Evolutionary conservation across 1,139 yeast genomes (phyloP).

Genomic region (Suhomyces bribrorum): DNA sequence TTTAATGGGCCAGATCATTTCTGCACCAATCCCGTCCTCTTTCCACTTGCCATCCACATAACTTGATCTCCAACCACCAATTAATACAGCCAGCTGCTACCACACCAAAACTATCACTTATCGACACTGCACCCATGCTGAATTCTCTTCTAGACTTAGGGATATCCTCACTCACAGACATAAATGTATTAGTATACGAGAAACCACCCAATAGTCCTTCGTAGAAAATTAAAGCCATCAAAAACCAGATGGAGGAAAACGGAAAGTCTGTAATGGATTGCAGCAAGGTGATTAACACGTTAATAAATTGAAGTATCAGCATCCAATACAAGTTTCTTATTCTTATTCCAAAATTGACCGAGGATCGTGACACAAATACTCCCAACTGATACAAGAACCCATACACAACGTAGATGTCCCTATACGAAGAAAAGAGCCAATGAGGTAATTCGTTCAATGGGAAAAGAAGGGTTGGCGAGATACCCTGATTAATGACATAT

Average conservation of each 20-base stretch:
- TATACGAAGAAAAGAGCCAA: conserved; percentile 57
- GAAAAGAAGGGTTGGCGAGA: conserved; percentile 82
- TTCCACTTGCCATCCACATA: conserved; percentile 64
- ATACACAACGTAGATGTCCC: conserved; percentile 91
- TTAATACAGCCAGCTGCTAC: conserved; percentile 79
- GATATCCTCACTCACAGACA: conserved; percentile 69
- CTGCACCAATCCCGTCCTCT: conserved; percentile 68
- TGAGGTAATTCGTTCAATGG: conserved; percentile 67
- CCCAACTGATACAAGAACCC: conserved; percentile 93
- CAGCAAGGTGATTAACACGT: conserved; percentile 55
- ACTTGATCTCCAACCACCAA: conserved; percentile 66
- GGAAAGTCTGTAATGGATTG: conserved; percentile 72
- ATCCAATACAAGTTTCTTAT: conserved; percentile 60
- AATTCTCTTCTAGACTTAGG: conserved; percentile 67
- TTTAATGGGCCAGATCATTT: not conserved
- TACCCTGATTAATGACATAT: conserved; percentile 87
- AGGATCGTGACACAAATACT: conserved; percentile 86
- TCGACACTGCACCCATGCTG: conserved; percentile 89
- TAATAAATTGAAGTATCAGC: conserved; percentile 66
- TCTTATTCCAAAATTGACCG: conserved; percentile 64
- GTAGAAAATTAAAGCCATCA: conserved; percentile 68
- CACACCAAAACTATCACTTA: conserved; percentile 88
- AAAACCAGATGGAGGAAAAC: conserved; percentile 52
- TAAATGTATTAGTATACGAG: conserved; percentile 84
- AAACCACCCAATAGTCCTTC: conserved; percentile 92